Evolutionary conservation across 768 basidiomycete genomes (phyloP).

Genomic region (Boletus subparvulus): DNA sequence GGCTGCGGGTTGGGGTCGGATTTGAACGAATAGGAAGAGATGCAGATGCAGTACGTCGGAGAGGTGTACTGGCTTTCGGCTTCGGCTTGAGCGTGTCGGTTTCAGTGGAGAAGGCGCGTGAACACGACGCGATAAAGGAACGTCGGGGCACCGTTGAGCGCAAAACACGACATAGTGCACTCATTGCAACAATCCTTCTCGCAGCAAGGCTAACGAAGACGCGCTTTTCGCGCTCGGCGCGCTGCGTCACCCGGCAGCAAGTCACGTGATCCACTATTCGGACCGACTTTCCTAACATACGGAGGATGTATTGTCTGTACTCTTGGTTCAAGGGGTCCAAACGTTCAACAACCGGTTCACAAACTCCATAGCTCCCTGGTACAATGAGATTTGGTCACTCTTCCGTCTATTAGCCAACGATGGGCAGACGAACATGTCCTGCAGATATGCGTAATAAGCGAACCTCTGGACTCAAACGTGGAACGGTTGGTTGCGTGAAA

Average conservation of each 20-base stretch:
- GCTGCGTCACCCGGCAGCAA: not conserved
- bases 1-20: slow-evolving; percentile 80
- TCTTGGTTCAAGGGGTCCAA: too few species aligned
- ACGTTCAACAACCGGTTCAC: not conserved
- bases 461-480: not conserved
- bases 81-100: slow-evolving; percentile 49
- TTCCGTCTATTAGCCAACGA: too few species aligned
- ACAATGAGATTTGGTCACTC: too few species aligned
- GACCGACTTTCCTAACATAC: too few species aligned
- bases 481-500: not conserved
- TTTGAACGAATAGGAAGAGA: slow-evolving; percentile 85
- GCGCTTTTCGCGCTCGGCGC: not conserved
- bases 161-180: slow-evolving; percentile 11
- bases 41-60: slow-evolving; percentile 79
- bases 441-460: not conserved
- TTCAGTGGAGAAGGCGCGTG: slow-evolving; percentile 19
- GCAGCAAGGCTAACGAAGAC: not conserved
- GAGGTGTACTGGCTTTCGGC: slow-evolving; percentile 78
- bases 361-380: not conserved
- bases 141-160: slow-evolving; percentile 1
- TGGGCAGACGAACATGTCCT: not conserved
- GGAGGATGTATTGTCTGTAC: too few species aligned
- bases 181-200: slow-evolving; percentile 14
- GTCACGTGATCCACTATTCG: slow-evolving; percentile 11
- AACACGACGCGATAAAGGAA: not conserved